Base-by-base conservation (phyloP, 345 rosid genomes). In the Bruguiera sexangula region DNA sequence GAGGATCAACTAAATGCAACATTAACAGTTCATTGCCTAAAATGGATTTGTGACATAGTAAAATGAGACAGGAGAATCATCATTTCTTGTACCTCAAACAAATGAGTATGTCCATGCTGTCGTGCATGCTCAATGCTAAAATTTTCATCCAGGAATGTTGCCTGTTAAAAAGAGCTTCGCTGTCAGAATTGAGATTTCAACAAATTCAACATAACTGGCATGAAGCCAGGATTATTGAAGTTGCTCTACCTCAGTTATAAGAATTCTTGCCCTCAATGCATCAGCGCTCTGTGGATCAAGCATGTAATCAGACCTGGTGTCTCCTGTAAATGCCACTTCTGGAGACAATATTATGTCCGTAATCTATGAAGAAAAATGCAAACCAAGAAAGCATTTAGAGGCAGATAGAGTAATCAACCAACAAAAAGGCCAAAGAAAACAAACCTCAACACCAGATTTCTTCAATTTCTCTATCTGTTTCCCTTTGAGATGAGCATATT, bases 291-390 rank as follows among this genome's bases (percentile, higher is more conserved):
- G 89, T 54, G 98, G 98, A 80, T 94, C 91, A 51, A 91, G 89
- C 96, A 94, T 94, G 83, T 88, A 94, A 54, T 91, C 96, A 62
- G 96, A 75, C 32, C 95, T 94, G 61, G 98, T 94, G 76, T 94
- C 97, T 69, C 98, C 98, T 11, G 98, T 91, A 73, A 91, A 91
- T 16, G 97, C 96, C 63, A 94, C 88, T 84, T 94, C 97, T 26
- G 98, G 96, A 60, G 95, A 88, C 72, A 94, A 74, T 61, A 94
- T 72, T n/a, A 77, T 83, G 58, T 94, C 92, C 26, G 97, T 91
- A 69, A 94, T 94, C 97, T 94, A 79, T 18, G 70, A 63, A n/a
- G 63, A 52, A 39, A 76, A 61, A 61, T 70, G 63, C 36, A 62
- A 69, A 54, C 56, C 52, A 62, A 76, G 71, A 68, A 58, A 76